Conservation (phyloP, 2,329 filamentous ascomycete species). For the Alternaria postmessia region DNA sequence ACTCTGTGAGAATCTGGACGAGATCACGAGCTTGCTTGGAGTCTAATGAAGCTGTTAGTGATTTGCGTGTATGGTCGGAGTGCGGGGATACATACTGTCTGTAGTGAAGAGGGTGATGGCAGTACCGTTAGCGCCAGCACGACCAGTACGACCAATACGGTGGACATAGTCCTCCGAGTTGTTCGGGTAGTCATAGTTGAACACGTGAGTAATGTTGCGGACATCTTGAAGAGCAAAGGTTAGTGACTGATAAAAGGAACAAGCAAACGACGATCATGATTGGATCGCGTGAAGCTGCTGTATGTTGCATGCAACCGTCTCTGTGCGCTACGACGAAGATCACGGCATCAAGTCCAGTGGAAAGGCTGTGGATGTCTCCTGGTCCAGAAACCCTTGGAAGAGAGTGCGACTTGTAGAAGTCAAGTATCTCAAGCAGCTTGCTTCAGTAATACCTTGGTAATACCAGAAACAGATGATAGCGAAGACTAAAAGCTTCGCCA, state of each 20-base stretch:
- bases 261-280: slow-evolving; percentile 61
- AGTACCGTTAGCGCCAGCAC: slow-evolving; percentile 86
- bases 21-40: slow-evolving; percentile 85
- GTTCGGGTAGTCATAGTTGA: slow-evolving; percentile 99
- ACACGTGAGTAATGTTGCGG: slow-evolving; percentile 99
- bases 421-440: slow-evolving; percentile 76
- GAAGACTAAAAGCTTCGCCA: slow-evolving; percentile 75
- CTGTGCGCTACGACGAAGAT: slow-evolving; percentile 59
- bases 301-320: slow-evolving; percentile 64
- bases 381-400: slow-evolving; percentile 74
- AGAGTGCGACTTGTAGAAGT: slow-evolving; percentile 74
- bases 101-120: slow-evolving; percentile 99
- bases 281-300: slow-evolving; percentile 67
- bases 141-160: slow-evolving; percentile 73
- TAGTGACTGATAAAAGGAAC: slow-evolving; percentile 69
- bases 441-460: slow-evolving; percentile 72
- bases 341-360: slow-evolving; percentile 56
- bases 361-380: slow-evolving; percentile 65
- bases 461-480: slow-evolving; percentile 75
- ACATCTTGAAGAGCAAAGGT: slow-evolving; percentile 90
- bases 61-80: neutral
- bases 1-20: slow-evolving; percentile 88
- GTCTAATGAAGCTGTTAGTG: slow-evolving; percentile 53
- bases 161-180: slow-evolving; percentile 78
- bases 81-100: slow-evolving; percentile 78